Evolutionary conservation across 495 filamentous ascomycete species (phyloP).

Genomic region (Penicillium ochrochloron): DNA sequence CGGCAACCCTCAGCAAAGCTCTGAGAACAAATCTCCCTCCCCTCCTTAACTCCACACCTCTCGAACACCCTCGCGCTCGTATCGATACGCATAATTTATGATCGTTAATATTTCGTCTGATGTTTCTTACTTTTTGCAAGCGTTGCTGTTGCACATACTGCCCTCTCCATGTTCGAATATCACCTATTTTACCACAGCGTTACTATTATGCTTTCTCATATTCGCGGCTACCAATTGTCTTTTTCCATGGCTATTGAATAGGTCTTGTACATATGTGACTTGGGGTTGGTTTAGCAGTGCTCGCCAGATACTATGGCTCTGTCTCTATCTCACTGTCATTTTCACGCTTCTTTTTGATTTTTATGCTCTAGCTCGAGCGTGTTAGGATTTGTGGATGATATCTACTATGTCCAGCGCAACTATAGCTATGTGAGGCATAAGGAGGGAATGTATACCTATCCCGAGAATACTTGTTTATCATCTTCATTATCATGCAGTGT

Average conservation of each 20-base stretch:
- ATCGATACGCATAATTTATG: conserved; percentile 1
- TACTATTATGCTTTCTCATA: not conserved
- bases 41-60: conserved; percentile 2
- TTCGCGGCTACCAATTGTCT: not conserved
- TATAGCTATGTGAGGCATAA: not conserved
- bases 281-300: not conserved
- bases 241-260: not conserved
- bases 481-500: not conserved
- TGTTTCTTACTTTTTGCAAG: conserved; percentile 2
- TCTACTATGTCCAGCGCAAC: not conserved
- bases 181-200: not conserved
- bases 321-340: not conserved
- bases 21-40: conserved; percentile 20
- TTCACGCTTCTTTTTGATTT: not conserved
- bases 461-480: not conserved
- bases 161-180: conserved; percentile 1
- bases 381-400: not conserved
- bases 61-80: not conserved
- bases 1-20: not conserved
- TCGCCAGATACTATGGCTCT: not conserved
- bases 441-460: not conserved
- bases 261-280: conserved; percentile 12
- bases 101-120: not conserved
- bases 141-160: conserved; percentile 7
- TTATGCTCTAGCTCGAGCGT: not conserved